Conservation (phyloP, 2,329 filamentous ascomycete genomes). For the Botrytis squamosa region DNA sequence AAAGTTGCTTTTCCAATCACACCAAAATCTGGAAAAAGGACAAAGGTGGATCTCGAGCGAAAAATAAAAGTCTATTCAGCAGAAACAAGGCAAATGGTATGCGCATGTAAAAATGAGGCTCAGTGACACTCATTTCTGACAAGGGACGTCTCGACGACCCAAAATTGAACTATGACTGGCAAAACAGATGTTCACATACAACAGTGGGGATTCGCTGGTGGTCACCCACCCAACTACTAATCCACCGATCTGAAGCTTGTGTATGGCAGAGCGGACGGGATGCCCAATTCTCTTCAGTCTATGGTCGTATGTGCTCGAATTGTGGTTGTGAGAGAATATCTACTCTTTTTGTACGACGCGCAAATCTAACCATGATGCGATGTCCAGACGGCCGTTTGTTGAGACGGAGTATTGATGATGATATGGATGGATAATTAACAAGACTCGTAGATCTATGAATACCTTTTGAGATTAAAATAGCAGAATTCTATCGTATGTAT, state of each 20-base stretch:
- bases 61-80: neutral
- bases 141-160: neutral
- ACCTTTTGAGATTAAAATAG: neutral
- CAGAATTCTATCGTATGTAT: neutral
- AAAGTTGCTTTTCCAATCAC: neutral
- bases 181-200: neutral
- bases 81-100: neutral
- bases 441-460: neutral
- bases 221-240: conserved; percentile 19
- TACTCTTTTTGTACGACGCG: neutral
- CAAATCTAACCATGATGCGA: neutral
- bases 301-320: neutral
- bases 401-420: neutral
- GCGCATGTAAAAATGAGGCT: neutral
- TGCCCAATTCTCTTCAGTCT: conserved; percentile 19
- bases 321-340: rapidly evolving
- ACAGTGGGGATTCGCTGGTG: conserved; percentile 17
- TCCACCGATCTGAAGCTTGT: conserved; percentile 18
- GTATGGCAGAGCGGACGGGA: conserved; percentile 17
- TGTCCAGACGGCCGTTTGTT: neutral
- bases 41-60: neutral
- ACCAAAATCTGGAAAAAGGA: neutral
- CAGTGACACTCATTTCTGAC: neutral
- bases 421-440: neutral
- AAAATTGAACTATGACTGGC: neutral